Evolutionary conservation across 116 monocot genomes (phyloP).

Genomic region (Phalaenopsis hybrid): DNA sequence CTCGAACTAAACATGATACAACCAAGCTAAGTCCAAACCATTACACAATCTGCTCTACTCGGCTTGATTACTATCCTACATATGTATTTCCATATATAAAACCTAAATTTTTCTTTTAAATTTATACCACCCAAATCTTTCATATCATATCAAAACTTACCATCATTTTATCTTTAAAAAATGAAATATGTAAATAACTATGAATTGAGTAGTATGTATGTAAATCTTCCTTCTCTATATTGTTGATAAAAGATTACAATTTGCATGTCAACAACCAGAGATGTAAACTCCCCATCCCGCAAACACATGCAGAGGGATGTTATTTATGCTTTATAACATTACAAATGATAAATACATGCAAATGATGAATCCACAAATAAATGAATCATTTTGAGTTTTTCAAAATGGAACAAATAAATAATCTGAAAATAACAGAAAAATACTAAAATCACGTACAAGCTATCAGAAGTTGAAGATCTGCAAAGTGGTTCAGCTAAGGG

Average conservation of each 20-base stretch:
- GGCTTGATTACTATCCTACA: too few species aligned
- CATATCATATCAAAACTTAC: too few species aligned
- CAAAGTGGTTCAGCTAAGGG: constrained; percentile 16
- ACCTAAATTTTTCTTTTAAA: too few species aligned
- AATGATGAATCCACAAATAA: not conserved
- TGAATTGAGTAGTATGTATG: too few species aligned
- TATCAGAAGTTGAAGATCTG: constrained; percentile 22
- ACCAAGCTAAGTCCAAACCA: too few species aligned
- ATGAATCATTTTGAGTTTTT: not conserved
- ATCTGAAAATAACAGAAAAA: not conserved
- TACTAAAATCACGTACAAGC: constrained; percentile 16
- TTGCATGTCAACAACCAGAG: not conserved
- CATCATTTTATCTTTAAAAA: too few species aligned
- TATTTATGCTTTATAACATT: not conserved
- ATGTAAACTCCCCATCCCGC: not conserved
- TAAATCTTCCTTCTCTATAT: not conserved
- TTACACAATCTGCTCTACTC: too few species aligned
- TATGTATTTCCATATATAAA: too few species aligned
- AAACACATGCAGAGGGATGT: not conserved
- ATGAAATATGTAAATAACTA: too few species aligned
- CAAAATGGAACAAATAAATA: not conserved
- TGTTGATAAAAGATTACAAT: not conserved
- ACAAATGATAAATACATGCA: not conserved
- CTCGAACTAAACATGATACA: too few species aligned
- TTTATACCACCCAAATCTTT: too few species aligned